Evolutionary conservation across 75 land plant species (phyloP), one percentile per base, ranked within the genome.

Genomic region (Adiantum capillusveneris): DNA sequence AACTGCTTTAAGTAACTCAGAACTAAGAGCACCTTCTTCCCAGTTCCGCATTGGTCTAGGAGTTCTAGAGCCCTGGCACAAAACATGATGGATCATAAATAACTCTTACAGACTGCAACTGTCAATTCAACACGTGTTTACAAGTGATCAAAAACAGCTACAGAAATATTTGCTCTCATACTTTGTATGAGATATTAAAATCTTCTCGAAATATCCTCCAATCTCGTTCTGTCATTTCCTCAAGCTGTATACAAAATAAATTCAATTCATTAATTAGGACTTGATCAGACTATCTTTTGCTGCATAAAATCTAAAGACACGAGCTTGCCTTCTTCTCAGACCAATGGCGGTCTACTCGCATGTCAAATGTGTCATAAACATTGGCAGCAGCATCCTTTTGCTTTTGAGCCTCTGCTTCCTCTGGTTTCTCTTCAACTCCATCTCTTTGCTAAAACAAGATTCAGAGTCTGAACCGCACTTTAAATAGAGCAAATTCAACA

Each of bases 191-290:
- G 49, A 94, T 93, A 62, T 86, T 93, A 68, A 76, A 88, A 57
- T 93, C 98, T 57, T 93, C 98, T 26, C 98, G 74, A 57, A 94
- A 94, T 49, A 94, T 94, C 17, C 98, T 80, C 98, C 98, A 94
- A 53, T 94, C 98, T 46, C 98, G 66, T 72, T 94, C 98, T 22
- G 96, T 90, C 98, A 94, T 94, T 60, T 94, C 91, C 50, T 94
- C 98, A 1, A 94, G 77, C 79, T 77, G 53, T 17, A 53, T 18
- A 36, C 65, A 9, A 65, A 24, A 29, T n/a, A 11, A 58, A 58
- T 6, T 1, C 43, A 12, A 18, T 27, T 13, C 61, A 5, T n/a
- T n/a, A n/a, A n/a, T n/a, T n/a, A n/a, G n/a, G n/a, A n/a, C n/a
- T n/a, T n/a, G n/a, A n/a, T n/a, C n/a, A n/a, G n/a, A n/a, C n/a